These are phyloP conservation scores for Amanita muscaria DNA, from an alignment of 768 basidiomycete species.

Conservation along the genomic window DNA sequence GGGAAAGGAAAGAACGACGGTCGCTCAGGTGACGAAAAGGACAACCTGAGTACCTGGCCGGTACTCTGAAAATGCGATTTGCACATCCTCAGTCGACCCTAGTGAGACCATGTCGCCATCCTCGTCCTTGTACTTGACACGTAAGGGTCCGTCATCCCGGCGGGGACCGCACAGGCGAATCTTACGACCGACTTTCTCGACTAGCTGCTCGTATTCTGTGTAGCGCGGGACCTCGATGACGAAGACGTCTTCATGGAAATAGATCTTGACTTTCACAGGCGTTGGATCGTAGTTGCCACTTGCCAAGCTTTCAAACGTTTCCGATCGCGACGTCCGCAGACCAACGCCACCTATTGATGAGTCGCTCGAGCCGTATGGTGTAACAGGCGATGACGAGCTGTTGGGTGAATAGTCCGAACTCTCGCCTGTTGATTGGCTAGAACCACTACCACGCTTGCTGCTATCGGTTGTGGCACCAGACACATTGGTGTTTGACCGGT, in stretches of 20 bases:
- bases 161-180: constrained; percentile 84
- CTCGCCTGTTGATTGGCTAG: constrained; percentile 66
- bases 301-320: constrained; percentile 35
- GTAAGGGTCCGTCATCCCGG: constrained; percentile 69
- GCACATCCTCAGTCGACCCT: constrained; percentile 86
- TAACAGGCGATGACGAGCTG: constrained; percentile 79
- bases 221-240: constrained; percentile 80
- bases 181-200: constrained; percentile 88
- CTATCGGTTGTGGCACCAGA: constrained; percentile 14
- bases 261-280: constrained; percentile 85
- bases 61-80: constrained; percentile 87
- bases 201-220: constrained; percentile 75
- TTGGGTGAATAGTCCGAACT: constrained; percentile 83
- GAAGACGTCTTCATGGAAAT: constrained; percentile 92
- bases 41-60: constrained; percentile 75
- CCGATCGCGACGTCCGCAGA: constrained; percentile 47
- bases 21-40: constrained; percentile 64
- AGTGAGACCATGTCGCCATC: constrained; percentile 87
- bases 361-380: constrained; percentile 86
- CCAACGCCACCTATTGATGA: constrained; percentile 57
- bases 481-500: constrained; percentile 7
- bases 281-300: constrained; percentile 14
- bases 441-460: constrained; percentile 75
- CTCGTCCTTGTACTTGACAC: constrained; percentile 86
- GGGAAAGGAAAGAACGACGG: constrained; percentile 5